These are phyloP conservation scores for Eudorina sp. DNA, from an alignment of 139 green algal species.

Conservation along the genomic window DNA sequence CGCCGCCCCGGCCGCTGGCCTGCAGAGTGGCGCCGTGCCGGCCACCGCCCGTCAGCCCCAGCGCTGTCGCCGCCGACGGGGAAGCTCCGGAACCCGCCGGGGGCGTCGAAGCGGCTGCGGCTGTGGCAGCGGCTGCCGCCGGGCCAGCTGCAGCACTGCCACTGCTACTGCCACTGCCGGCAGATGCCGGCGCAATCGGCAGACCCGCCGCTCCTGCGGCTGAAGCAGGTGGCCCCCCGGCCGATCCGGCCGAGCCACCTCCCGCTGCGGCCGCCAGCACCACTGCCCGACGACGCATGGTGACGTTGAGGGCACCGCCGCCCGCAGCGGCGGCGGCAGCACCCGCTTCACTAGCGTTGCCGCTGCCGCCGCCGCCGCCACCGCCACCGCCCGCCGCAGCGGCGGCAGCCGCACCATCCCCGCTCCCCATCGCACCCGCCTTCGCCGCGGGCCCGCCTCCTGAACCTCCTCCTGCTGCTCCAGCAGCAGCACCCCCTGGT, in stretches of 20 bases:
- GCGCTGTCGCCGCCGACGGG: not conserved
- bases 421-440: not conserved
- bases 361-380: not conserved
- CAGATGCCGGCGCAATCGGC: not conserved
- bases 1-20: not conserved
- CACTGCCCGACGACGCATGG: not conserved
- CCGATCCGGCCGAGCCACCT: not conserved
- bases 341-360: not conserved
- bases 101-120: not conserved
- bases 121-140: too few relatives aligned
- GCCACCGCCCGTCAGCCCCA: not conserved
- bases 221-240: too few relatives aligned
- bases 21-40: not conserved
- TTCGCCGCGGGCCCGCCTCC: not conserved
- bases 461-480: too few relatives aligned
- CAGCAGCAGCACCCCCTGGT: not conserved
- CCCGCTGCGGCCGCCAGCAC: not conserved
- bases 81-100: not conserved
- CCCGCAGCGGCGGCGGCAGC: not conserved
- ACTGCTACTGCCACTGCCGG: not conserved
- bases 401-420: not conserved
- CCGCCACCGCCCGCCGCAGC: not conserved
- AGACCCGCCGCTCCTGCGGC: not conserved
- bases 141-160: not conserved
- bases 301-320: constrained; percentile 17